Evolutionary conservation across 225 moss, liverwort and hornwort genomes (phyloP).

Genomic region (Straminergon stramineum): DNA sequence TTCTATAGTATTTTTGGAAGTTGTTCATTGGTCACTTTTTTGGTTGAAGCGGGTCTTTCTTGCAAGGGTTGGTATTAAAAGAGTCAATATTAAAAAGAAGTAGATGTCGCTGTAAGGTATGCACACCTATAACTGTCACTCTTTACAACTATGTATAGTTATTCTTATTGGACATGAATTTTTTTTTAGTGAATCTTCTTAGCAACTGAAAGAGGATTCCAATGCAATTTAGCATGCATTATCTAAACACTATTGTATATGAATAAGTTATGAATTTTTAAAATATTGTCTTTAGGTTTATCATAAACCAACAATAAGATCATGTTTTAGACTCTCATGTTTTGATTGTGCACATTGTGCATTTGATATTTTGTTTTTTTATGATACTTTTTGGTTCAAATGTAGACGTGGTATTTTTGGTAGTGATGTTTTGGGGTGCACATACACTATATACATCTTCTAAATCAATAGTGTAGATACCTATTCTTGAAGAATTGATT

Average conservation of each 20-base stretch:
- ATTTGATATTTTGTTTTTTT: rapidly evolving
- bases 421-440: rapidly evolving
- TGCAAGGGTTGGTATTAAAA: no score
- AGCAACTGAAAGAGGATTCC: rapidly evolving
- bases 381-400: rapidly evolving
- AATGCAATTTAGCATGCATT: background rate
- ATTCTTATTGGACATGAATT: rapidly evolving
- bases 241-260: rapidly evolving
- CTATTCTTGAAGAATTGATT: background rate
- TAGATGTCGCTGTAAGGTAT: rapidly evolving
- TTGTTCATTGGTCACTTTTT: rapidly evolving
- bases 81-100: rapidly evolving
- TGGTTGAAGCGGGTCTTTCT: rapidly evolving
- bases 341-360: background rate
- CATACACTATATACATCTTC: rapidly evolving
- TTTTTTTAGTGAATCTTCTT: no score
- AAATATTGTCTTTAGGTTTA: background rate
- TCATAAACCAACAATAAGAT: background rate
- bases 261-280: no score
- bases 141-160: rapidly evolving
- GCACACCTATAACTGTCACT: rapidly evolving
- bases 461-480: background rate
- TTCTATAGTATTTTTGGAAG: rapidly evolving
- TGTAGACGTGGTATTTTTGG: rapidly evolving
- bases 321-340: rapidly evolving